Evolutionary conservation across 371 early-diverging fungal genomes (phyloP).

Genomic region (Sanchytrium tribonematis): DNA sequence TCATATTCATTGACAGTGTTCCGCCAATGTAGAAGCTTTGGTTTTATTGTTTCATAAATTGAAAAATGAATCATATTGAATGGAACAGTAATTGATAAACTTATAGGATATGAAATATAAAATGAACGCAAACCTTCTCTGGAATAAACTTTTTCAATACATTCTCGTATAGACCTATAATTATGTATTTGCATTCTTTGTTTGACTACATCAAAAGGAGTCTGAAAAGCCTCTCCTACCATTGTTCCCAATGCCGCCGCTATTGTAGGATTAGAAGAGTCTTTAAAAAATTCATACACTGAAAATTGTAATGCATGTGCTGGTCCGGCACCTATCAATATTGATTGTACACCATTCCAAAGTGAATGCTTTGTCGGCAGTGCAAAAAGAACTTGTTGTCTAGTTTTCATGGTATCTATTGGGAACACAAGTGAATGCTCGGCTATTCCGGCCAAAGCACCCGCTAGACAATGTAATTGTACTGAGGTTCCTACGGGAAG

Average conservation of each 20-base stretch:
- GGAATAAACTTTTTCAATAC: conserved; percentile 27
- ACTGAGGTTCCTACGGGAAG: not conserved
- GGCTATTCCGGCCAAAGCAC: conserved; percentile 80
- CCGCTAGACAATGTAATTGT: conserved; percentile 24
- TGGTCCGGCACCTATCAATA: conserved; percentile 74
- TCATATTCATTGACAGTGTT: conserved; percentile 27
- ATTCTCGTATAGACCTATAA: conserved; percentile 29
- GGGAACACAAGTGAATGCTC: conserved; percentile 89
- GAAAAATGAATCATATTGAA: conserved; percentile 69
- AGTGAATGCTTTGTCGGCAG: conserved; percentile 41
- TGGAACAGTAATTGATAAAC: conserved; percentile 59
- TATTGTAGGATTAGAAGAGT: conserved; percentile 81
- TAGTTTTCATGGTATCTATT: conserved; percentile 69
- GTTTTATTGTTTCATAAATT: conserved; percentile 57
- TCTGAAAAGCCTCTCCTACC: conserved; percentile 2
- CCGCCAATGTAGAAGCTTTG: conserved; percentile 9
- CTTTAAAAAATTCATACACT: conserved; percentile 66
- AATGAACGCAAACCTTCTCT: conserved; percentile 55
- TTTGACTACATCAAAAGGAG: conserved; percentile 35
- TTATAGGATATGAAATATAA: conserved; percentile 69
- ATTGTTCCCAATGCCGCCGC: conserved; percentile 18
- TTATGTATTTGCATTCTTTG: conserved; percentile 62
- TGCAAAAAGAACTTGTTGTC: conserved; percentile 14
- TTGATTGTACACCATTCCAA: conserved; percentile 74
- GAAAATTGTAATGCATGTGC: conserved; percentile 86